Evolutionary conservation across 768 basidiomycete species (phyloP).

Genomic region (Gymnopilus dilepis): DNA sequence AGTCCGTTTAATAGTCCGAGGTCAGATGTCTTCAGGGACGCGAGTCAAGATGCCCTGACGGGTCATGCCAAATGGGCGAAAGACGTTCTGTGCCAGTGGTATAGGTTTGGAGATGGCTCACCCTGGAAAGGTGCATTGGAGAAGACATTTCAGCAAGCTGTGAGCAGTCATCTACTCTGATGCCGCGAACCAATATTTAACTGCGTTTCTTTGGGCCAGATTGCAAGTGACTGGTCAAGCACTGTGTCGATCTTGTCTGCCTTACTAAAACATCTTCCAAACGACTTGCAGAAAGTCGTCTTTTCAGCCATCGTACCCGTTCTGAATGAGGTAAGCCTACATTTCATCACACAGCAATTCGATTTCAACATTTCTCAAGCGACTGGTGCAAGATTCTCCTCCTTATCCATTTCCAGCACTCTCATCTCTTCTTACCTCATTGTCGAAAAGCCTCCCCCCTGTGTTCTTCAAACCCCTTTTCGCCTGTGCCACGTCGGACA

Average conservation of each 20-base stretch:
- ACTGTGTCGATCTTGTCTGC: slow-evolving; percentile 46
- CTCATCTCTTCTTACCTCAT: slow-evolving; percentile 52
- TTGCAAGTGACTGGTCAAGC: slow-evolving; percentile 46
- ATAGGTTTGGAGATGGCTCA: slow-evolving; percentile 14
- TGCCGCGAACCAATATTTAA: neutral
- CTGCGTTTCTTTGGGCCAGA: slow-evolving; percentile 16
- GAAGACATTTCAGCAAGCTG: slow-evolving; percentile 26
- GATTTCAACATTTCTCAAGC: slow-evolving; percentile 37
- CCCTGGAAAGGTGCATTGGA: slow-evolving; percentile 31
- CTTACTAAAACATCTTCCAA: slow-evolving; percentile 49
- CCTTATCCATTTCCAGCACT: slow-evolving; percentile 51
- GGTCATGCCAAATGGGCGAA: slow-evolving; percentile 26
- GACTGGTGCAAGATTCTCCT: slow-evolving; percentile 58
- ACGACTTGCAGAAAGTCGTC: slow-evolving; percentile 49
- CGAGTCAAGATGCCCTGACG: slow-evolving; percentile 7
- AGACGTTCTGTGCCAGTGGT: slow-evolving; percentile 26
- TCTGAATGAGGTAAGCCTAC: slow-evolving; percentile 52
- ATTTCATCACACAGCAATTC: neutral
- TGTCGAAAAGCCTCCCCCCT: slow-evolving; percentile 60
- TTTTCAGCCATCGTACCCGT: slow-evolving; percentile 48
- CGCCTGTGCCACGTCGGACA: slow-evolving; percentile 66
- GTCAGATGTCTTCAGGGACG: slow-evolving; percentile 28
- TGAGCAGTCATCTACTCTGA: slow-evolving; percentile 23
- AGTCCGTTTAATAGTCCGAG: slow-evolving; percentile 11
- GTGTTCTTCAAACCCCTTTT: slow-evolving; percentile 78